phyloP scores from a whole-genome alignment of 1,284 basidiomycete species.

The Pyrrhoderma noxium region DNA sequence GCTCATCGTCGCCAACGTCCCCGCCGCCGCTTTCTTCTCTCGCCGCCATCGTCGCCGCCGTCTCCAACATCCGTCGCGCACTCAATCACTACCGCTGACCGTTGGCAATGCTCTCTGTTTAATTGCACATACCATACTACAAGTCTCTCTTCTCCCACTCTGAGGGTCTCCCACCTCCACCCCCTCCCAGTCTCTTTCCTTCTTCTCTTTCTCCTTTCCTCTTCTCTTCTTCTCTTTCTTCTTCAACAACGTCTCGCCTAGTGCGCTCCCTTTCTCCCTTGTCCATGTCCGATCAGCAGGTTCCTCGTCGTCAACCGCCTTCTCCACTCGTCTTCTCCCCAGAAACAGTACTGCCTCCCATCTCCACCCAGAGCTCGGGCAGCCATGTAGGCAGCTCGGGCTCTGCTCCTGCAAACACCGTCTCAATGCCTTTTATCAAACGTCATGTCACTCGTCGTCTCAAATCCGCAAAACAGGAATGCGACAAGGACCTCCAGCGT shows the following conservation, averaged over 20 bases:
- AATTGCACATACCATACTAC: background rate
- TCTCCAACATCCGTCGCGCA: background rate
- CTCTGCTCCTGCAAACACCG: conserved; percentile 48
- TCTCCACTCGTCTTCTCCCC: conserved; percentile 72
- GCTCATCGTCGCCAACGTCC: too few species aligned
- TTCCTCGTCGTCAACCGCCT: conserved; percentile 60
- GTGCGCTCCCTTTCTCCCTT: conserved; percentile 18
- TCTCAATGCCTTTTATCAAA: conserved; percentile 87
- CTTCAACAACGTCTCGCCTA: conserved; percentile 20
- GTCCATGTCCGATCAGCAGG: conserved; percentile 54
- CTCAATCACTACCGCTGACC: background rate
- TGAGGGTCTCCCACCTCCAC: background rate
- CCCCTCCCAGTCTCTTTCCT: conserved; percentile 8
- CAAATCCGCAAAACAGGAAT: conserved; percentile 89
- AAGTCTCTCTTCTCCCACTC: background rate
- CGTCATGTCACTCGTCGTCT: conserved; percentile 91
- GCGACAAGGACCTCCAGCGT: conserved; percentile 90
- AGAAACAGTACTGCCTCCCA: conserved; percentile 50
- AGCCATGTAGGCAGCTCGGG: conserved; percentile 34
- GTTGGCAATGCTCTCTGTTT: conserved; percentile 1
- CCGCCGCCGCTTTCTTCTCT: background rate
- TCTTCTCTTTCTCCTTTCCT: conserved; percentile 16
- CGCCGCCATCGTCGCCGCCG: background rate
- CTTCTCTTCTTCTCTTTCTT: conserved; percentile 24
- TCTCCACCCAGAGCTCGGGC: conserved; percentile 36